A percentile compares a stretch with the other conserved stretches of the same genome.
Evolutionary conservation across 495 filamentous ascomycete genomes (phyloP).

Genomic region (Bombardia bombarda): DNA sequence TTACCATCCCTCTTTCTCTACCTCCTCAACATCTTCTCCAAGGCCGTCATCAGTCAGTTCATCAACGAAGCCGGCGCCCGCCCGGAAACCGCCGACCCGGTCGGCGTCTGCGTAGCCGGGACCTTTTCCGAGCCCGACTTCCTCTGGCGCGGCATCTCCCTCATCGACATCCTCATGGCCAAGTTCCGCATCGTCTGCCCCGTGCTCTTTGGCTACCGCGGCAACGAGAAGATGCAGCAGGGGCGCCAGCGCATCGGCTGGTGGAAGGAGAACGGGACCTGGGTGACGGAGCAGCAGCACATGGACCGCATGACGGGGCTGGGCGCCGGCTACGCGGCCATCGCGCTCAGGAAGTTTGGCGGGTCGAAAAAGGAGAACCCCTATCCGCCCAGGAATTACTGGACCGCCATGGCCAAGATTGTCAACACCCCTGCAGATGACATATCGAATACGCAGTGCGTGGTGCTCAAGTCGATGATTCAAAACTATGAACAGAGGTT

Average conservation of each 20-base stretch:
- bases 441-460: constrained; percentile 68
- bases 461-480: constrained; percentile 71
- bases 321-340: constrained; percentile 71
- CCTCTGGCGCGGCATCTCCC: constrained; percentile 57
- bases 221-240: constrained; percentile 62
- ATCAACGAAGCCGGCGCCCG: constrained; percentile 64
- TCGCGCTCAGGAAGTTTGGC: constrained; percentile 73
- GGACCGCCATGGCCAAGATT: constrained; percentile 64
- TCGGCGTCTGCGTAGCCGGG: constrained; percentile 67
- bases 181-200: constrained; percentile 79
- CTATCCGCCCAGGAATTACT: constrained; percentile 72
- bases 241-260: constrained; percentile 70
- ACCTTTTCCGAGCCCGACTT: constrained; percentile 64
- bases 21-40: constrained; percentile 74
- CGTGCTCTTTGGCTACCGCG: constrained; percentile 77
- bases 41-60: constrained; percentile 67
- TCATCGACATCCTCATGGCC: constrained; percentile 83
- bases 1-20: constrained; percentile 70
- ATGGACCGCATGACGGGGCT: constrained; percentile 77
- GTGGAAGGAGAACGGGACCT: constrained; percentile 52
- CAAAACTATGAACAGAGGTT: constrained; percentile 63
- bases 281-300: constrained; percentile 58
- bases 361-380: constrained; percentile 60
- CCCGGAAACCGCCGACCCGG: constrained; percentile 65
- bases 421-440: constrained; percentile 59